Conservation (phyloP, 2,329 filamentous ascomycete genomes). For the Calonectria leucothoes region DNA sequence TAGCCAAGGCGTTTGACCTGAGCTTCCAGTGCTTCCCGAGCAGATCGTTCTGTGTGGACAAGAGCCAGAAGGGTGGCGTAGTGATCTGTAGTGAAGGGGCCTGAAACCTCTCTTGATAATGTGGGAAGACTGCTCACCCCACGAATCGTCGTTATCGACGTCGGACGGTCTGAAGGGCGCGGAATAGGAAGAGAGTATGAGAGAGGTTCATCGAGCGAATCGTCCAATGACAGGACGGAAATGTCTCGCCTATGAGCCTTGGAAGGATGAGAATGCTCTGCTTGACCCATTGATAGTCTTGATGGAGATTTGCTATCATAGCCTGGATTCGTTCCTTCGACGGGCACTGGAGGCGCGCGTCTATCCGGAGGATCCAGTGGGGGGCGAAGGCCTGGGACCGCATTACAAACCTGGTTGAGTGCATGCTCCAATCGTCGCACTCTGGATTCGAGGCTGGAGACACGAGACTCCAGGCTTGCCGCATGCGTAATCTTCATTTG, state of each 20-base stretch:
- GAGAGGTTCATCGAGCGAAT: conserved; percentile 50
- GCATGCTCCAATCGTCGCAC: conserved; percentile 65
- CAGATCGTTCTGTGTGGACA: conserved; percentile 67
- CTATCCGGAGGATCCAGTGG: conserved; percentile 43
- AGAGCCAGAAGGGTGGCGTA: conserved; percentile 63
- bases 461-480: conserved; percentile 64
- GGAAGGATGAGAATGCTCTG: conserved; percentile 20
- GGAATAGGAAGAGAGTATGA: conserved; percentile 16
- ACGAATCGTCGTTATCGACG: conserved; percentile 61
- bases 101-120: conserved; percentile 47
- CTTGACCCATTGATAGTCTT: background rate
- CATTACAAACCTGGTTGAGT: conserved; percentile 61
- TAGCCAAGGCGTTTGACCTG: conserved; percentile 66
- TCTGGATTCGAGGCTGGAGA: conserved; percentile 62
- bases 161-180: conserved; percentile 46
- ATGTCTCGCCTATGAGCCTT: conserved; percentile 52
- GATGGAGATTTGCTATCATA: background rate
- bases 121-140: conserved; percentile 58
- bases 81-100: conserved; percentile 56
- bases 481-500: conserved; percentile 70
- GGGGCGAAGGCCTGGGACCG: conserved; percentile 54
- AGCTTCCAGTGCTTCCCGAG: conserved; percentile 65
- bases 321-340: conserved; percentile 35
- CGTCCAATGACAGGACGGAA: conserved; percentile 57
- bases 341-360: conserved; percentile 39